Evolutionary conservation across 352 stramenopile species (phyloP), one percentile per base, ranked within the genome.

Genomic region (Globisporangium acanthophoron): DNA sequence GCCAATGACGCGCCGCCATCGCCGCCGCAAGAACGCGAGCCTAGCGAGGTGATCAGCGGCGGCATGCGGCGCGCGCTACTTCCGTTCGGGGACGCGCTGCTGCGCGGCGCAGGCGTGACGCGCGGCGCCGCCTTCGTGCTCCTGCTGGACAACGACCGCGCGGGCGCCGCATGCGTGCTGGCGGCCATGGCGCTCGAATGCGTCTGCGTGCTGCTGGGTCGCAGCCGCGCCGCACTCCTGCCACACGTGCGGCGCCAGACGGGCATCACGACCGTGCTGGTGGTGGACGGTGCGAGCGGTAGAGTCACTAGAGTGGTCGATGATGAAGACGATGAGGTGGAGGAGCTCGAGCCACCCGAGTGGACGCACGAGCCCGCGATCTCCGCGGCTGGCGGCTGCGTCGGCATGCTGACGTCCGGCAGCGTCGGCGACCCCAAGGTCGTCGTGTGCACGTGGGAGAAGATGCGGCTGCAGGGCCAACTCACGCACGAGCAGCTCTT

Each of bases 391-490:
- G 79, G 73, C 2, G 77, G 74, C 5, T 76, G 73, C 21, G 78
- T 94, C 27, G 80, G 86, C 43, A 80, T 96, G 70, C 77, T 96
- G 46, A 96, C 86, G 29, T 96, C 86, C 4, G 86, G 86, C 2
- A 96, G 82, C 56, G 78, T 91, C 13, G 84, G 78, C 12, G 58
- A 72, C 29, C 78, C 86, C 12, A 96, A 96, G 66, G 74, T 96
- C 21, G 84, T 92, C 12, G 63, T 66, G 12, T 92, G 78, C 58
- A 82, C 77, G 54, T 94, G 86, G 86, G 61, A 80, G 43, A 68
- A 69, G 52, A 92, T 94, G 83, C 61, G 76, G 29, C 61, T 86
- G n/a, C 86, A 96, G 48, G 86, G 84, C 16, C 66, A 87, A n/a
- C 75, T 63, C n/a, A 96, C 82, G 6, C 67, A 92, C 40, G 68